phyloP scores from a whole-genome alignment of 2,329 filamentous ascomycete genomes.

The Dactylellina leptospora region DNA sequence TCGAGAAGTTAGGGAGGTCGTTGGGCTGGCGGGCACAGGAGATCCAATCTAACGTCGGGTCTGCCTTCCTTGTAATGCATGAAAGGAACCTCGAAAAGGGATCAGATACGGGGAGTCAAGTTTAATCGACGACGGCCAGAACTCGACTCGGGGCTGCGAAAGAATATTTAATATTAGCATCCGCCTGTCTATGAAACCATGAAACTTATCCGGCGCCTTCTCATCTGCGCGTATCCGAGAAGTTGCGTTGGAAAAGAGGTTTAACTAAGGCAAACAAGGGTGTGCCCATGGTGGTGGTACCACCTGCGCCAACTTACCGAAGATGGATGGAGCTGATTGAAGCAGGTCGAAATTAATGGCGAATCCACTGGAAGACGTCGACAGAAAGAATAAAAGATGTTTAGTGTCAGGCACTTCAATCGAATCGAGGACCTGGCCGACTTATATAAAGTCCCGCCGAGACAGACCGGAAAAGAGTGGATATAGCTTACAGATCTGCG shows the following conservation, averaged over 20 bases:
- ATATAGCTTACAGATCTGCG: constrained; percentile 53
- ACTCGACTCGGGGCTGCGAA: background rate
- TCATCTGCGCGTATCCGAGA: constrained; percentile 21
- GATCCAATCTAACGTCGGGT: constrained; percentile 51
- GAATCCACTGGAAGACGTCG: constrained; percentile 6
- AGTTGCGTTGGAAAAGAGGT: constrained; percentile 34
- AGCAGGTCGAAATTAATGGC: constrained; percentile 6
- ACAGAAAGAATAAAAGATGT: background rate
- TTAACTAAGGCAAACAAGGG: constrained; percentile 33
- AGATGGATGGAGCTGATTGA: constrained; percentile 17
- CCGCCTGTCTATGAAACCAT: constrained; percentile 27
- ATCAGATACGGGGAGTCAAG: constrained; percentile 21
- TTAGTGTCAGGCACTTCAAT: constrained; percentile 10
- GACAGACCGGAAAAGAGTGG: constrained; percentile 47
- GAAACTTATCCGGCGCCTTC: background rate
- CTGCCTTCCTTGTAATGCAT: constrained; percentile 52
- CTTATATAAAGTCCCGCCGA: constrained; percentile 34
- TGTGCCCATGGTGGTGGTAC: constrained; percentile 6
- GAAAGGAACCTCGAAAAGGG: constrained; percentile 40
- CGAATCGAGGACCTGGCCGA: constrained; percentile 5
- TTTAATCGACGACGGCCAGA: constrained; percentile 13
- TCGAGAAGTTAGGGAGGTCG: constrained; percentile 47
- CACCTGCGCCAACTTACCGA: constrained; percentile 41
- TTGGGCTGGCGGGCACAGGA: constrained; percentile 30
- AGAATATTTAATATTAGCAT: constrained; percentile 3